phyloP scores from a whole-genome alignment of 768 basidiomycete genomes.

The Boletus sensibilis region DNA sequence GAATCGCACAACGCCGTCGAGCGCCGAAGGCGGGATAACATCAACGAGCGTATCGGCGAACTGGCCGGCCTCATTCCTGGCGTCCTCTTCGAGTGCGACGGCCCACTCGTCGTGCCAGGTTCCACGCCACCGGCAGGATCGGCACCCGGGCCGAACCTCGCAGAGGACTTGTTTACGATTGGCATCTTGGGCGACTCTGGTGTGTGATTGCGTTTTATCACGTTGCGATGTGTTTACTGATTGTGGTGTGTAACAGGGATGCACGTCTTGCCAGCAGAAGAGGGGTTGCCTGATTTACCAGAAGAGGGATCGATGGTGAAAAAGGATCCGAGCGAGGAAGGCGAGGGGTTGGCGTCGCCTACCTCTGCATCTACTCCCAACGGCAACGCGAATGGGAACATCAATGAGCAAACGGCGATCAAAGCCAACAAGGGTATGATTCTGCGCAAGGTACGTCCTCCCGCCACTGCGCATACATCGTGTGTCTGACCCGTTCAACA shows the following conservation, averaged over 20 bases:
- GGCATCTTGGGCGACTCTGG: slow-evolving; percentile 23
- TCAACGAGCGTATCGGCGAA: slow-evolving; percentile 93
- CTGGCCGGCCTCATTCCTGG: slow-evolving; percentile 88
- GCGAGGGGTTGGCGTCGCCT: slow-evolving; percentile 25
- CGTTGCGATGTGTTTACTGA: background rate
- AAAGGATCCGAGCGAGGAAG: slow-evolving; percentile 32
- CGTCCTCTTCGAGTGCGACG: slow-evolving; percentile 67
- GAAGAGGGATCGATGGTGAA: slow-evolving; percentile 28
- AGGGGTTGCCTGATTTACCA: slow-evolving; percentile 30
- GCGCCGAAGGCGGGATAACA: slow-evolving; percentile 82
- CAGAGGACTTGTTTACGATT: slow-evolving; percentile 23
- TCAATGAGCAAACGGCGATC: slow-evolving; percentile 46
- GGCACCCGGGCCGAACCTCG: slow-evolving; percentile 9
- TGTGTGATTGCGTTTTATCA: slow-evolving; percentile 2
- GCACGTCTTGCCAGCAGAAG: slow-evolving; percentile 26
- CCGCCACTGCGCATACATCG: background rate
- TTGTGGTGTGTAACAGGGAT: slow-evolving; percentile 7
- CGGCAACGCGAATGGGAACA: background rate
- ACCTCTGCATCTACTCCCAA: slow-evolving; percentile 19
- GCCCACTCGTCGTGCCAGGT: slow-evolving; percentile 21
- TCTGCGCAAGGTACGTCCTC: slow-evolving; percentile 58
- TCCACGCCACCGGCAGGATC: slow-evolving; percentile 10
- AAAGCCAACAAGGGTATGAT: slow-evolving; percentile 98
- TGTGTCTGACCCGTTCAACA: slow-evolving; percentile 18
- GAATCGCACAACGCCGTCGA: slow-evolving; percentile 95